Conservation (phyloP, 306 rosid species). For the Citrullus amarus region DNA sequence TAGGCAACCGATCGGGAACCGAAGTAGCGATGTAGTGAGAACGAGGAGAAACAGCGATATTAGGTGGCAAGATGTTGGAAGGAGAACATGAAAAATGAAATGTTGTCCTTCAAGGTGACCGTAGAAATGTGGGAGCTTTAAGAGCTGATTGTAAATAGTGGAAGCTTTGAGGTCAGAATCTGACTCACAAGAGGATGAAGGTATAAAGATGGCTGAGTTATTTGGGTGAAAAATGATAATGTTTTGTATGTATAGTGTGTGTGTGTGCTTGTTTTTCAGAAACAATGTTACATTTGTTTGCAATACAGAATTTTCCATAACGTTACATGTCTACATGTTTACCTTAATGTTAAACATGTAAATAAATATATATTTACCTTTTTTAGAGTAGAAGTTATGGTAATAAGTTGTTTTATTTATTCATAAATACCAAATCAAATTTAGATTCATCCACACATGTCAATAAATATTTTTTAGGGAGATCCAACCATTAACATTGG, state of each 20-base stretch:
- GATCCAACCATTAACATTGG: no score
- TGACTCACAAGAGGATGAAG: not conserved
- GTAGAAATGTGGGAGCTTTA: not conserved
- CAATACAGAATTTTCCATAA: not conserved
- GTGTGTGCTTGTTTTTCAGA: not conserved
- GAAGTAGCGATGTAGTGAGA: constrained; percentile 6
- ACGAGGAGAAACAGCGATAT: constrained; percentile 18
- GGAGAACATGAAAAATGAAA: constrained; percentile 1
- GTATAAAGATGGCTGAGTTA: not conserved
- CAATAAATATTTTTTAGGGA: no score
- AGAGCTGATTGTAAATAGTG: not conserved
- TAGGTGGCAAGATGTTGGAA: constrained; percentile 10
- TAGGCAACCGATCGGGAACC: constrained; percentile 9
- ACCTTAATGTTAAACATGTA: no score
- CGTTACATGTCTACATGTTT: not conserved
- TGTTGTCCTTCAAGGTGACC: not conserved
- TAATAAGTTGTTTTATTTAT: no score
- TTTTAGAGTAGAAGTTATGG: no score
- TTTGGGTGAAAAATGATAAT: not conserved
- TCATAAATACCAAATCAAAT: no score
- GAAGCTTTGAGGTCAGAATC: not conserved
- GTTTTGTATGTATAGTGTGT: not conserved
- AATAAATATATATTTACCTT: no score
- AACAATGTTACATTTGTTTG: not conserved
- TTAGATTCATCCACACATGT: no score